Percentiles rank a stretch among this genome's conserved stretches.
Evolutionary conservation across 768 basidiomycete genomes (phyloP).

Genomic region (Lanmaoa pseudosensibilis): DNA sequence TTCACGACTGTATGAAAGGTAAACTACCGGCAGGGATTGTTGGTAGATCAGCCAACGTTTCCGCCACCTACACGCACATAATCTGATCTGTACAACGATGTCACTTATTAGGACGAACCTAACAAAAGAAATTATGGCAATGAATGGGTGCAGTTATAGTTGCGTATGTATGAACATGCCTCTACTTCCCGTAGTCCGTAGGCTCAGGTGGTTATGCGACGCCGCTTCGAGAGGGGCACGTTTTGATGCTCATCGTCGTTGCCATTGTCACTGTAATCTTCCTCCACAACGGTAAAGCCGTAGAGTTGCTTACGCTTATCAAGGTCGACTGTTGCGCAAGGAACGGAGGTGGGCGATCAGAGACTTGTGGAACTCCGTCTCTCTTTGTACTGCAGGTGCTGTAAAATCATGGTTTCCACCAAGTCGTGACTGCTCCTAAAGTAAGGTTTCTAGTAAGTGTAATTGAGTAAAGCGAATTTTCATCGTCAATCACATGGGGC

Average conservation of each 20-base stretch:
- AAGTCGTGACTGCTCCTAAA: too few species aligned
- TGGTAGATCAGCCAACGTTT: too few species aligned
- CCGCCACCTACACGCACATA: too few species aligned
- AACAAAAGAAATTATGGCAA: conserved; percentile 29
- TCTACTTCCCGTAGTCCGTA: too few species aligned
- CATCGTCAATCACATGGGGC: too few species aligned
- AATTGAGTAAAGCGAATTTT: too few species aligned
- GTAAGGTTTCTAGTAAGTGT: too few species aligned
- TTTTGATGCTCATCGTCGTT: conserved; percentile 36
- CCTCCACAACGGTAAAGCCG: conserved; percentile 40
- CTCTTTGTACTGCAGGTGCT: background rate
- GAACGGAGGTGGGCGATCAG: conserved; percentile 56
- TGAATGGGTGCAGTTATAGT: conserved; percentile 28
- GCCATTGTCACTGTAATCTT: conserved; percentile 36
- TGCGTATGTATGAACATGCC: too few species aligned
- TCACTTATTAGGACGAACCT: conserved; percentile 29
- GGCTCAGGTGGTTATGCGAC: too few species aligned
- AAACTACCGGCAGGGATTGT: too few species aligned
- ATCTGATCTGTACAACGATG: conserved; percentile 14
- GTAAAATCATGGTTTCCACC: too few species aligned
- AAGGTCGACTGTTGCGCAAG: conserved; percentile 59
- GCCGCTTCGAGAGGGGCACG: conserved; percentile 30
- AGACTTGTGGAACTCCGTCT: conserved; percentile 73
- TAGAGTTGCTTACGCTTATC: conserved; percentile 48
- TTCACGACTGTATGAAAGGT: too few species aligned